Evolutionary conservation across 768 basidiomycete genomes (phyloP), one percentile per base, ranked within the genome.

Genomic region (Tylopilus plumbeoviolaceoides): DNA sequence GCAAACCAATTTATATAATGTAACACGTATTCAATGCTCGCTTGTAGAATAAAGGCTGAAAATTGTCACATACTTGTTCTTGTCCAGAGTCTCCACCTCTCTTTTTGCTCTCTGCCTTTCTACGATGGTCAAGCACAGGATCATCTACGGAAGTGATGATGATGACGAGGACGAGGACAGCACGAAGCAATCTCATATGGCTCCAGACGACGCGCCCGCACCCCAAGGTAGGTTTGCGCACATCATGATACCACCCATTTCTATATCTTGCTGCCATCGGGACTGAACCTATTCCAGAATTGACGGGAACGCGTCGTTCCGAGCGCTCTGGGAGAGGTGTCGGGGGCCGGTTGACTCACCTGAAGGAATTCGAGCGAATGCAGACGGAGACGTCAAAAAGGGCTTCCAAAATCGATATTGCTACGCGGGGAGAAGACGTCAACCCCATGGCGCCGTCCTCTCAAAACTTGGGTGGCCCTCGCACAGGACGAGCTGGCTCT

Each of bases 361-460:
- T 30, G 30, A 30, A 44, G 51, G 5, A 12, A 10, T 10, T 53
- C 4, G 45, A 53, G 17, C 11, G 8, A n/a, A 10, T 47, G 1
- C 55, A 56, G 15, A 56, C 35, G 5, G 30, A 56, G 28, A 53
- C 2, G 14, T 12, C 31, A 33, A 10, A 14, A 30, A 3, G 10
- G 30, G 3, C 17, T n/a, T 43, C 41, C 10, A 46, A 33, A 25
- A 18, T 53, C 3, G 30, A 56, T 33, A 18, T 45, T 2, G 43
- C 51, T 17, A 49, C 21, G 5, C 35, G 53, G 35, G 38, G 39
- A 2, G 11, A 53, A 20, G 17, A 20, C 5, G n/a, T 52, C 12
- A 56, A 56, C n/a, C 51, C 47, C 2, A 56, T 56, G 55, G 55
- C 47, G 5, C 50, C 43, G 2, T 31, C 46, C 5, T 41, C 17